Evolutionary conservation across 352 stramenopile genomes (phyloP).

Genomic region (Plasmopara muralis): DNA sequence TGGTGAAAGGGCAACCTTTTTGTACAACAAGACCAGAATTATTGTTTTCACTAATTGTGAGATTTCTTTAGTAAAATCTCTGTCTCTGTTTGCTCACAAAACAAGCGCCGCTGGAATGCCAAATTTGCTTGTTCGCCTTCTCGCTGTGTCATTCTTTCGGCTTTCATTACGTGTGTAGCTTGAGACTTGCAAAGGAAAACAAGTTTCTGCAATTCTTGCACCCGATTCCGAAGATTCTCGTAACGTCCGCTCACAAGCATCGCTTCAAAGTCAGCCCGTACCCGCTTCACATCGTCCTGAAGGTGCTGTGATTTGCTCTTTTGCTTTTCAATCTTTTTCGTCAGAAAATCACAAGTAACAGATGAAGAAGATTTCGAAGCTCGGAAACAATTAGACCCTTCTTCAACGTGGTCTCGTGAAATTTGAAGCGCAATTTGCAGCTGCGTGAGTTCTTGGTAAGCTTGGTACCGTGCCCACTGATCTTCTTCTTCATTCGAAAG

Average conservation of each 20-base stretch:
- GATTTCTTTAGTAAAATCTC: slow-evolving; percentile 53
- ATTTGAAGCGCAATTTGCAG: slow-evolving; percentile 50
- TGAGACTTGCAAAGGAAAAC: slow-evolving; percentile 59
- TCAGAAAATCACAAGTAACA: slow-evolving; percentile 37
- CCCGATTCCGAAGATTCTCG: slow-evolving; percentile 40
- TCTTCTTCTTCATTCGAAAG: slow-evolving; percentile 50
- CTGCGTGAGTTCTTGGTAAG: slow-evolving; percentile 49
- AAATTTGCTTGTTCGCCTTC: slow-evolving; percentile 25
- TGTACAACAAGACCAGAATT: not conserved
- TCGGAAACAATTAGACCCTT: slow-evolving; percentile 14
- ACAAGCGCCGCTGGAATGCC: slow-evolving; percentile 37
- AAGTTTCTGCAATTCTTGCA: slow-evolving; percentile 63
- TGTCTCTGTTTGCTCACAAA: slow-evolving; percentile 52
- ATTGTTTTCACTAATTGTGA: slow-evolving; percentile 9
- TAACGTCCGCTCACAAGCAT: slow-evolving; percentile 36
- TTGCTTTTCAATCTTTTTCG: slow-evolving; percentile 42
- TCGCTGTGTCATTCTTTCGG: slow-evolving; percentile 28
- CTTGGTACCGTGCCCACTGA: slow-evolving; percentile 44
- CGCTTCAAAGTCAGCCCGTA: slow-evolving; percentile 32
- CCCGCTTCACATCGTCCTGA: slow-evolving; percentile 22
- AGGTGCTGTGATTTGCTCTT: slow-evolving; percentile 35
- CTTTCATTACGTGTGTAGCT: slow-evolving; percentile 36
- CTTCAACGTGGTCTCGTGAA: slow-evolving; percentile 15
- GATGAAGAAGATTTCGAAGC: slow-evolving; percentile 17
- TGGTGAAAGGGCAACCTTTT: not conserved